Base-by-base conservation (phyloP, 1,284 basidiomycete genomes). In the Moniliophthora roreri region DNA sequence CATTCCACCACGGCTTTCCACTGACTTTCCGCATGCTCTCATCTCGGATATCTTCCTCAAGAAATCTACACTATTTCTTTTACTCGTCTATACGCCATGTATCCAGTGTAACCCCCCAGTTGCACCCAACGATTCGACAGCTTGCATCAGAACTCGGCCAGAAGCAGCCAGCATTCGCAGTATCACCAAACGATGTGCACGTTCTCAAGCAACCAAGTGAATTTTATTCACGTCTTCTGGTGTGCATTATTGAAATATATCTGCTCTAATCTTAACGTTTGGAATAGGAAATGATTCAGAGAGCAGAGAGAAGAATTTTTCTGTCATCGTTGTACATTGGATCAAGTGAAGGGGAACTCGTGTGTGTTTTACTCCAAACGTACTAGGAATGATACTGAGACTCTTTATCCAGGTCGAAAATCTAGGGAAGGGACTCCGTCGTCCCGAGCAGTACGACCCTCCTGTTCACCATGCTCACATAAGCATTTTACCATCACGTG, bases 291-390 rank as follows among this genome's bases (percentile, higher is more conserved):
- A 86, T 93, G 78, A 84, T 97, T 51, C 72, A 74, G 44, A 72
- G 79, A 35, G 94, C 95, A 1, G 81, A 82, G 58, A 71, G 74
- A 53, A 80, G 92, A 53, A 85, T 98, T 63, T 89, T 95, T 64
- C 80, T 98, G 44, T 95, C 93, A 0, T 93, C 91, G 9, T 69
- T 94, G 26, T 94, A 94, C 65, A 84, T 94, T 48, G 89, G 90
- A 21, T 77, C 81, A 3, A 80, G 82, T 51, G 87, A 93, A 66
- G 68, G 71, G 16, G 77, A 87, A 54, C 75, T 94, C 51, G 91
- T 88, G 53, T 55, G 82, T 79, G 42, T 50, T 44, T 50, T 24
- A 40, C 11, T 32, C 28, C 7, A n/a, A 39, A 49, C 46, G 23
- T 16, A 20, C 35, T 15, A 10, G 6, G 4, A 26, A 18, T 26